Evolutionary conservation across 2,329 filamentous ascomycete genomes (phyloP).

Genomic region (Fusarium sulawesiense): DNA sequence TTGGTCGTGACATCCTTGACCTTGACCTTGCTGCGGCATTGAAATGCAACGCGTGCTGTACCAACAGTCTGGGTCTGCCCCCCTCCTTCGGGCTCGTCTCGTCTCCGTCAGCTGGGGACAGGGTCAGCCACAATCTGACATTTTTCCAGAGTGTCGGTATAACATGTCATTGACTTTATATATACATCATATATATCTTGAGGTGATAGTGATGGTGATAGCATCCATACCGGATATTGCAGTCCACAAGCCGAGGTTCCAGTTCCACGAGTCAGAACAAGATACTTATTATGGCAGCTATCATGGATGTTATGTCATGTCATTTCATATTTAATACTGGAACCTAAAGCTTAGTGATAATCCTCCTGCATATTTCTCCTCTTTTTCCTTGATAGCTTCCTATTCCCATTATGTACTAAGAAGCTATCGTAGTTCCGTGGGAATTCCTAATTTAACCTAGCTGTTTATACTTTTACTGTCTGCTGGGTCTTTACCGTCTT

Average conservation of each 20-base stretch:
- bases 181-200: neutral
- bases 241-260: neutral
- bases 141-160: conserved; percentile 10
- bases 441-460: neutral
- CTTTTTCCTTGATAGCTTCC: conserved; percentile 24
- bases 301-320: too few species aligned
- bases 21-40: neutral
- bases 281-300: too few species aligned
- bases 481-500: conserved; percentile 5
- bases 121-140: conserved; percentile 10
- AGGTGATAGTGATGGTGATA: neutral
- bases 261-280: neutral
- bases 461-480: neutral
- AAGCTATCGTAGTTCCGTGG: neutral
- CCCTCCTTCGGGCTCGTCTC: neutral
- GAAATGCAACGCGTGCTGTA: conserved; percentile 1
- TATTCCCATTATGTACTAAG: conserved; percentile 6
- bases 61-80: conserved; percentile 22
- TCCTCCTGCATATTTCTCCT: conserved; percentile 10
- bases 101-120: conserved; percentile 7
- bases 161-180: neutral
- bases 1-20: conserved; percentile 7
- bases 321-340: neutral
- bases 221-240: neutral
- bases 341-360: neutral